A percentile compares a stretch with the other conserved stretches of the same genome.
Conservation (phyloP, 2,329 filamentous ascomycete species). For the Xylariaceae sp. region DNA sequence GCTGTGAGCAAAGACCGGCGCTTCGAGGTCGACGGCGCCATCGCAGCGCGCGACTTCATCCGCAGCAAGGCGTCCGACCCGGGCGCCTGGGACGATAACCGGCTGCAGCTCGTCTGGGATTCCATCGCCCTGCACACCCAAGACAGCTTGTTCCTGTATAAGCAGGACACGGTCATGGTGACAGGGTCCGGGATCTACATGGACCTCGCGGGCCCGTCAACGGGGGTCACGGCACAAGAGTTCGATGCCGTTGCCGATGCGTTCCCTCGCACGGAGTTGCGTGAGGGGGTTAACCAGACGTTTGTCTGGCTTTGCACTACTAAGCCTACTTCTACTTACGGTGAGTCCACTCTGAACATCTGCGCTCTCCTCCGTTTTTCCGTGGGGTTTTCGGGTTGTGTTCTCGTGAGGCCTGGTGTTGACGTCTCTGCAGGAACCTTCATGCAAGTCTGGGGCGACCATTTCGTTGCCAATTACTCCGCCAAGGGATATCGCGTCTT, state of each 20-base stretch:
- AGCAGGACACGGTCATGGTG: constrained; percentile 40
- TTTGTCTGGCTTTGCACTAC: constrained; percentile 38
- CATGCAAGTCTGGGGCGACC: constrained; percentile 14
- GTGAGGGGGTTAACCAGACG: constrained; percentile 35
- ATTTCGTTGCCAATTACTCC: constrained; percentile 11
- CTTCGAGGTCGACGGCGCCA: constrained; percentile 49
- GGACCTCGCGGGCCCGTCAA: constrained; percentile 37
- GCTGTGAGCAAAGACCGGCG: constrained; percentile 41
- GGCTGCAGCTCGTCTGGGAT: constrained; percentile 46
- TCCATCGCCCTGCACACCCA: constrained; percentile 45
- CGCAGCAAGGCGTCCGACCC: constrained; percentile 17
- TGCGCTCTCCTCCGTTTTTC: background rate
- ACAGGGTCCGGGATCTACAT: constrained; percentile 34
- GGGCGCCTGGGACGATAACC: constrained; percentile 34
- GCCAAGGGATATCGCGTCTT: constrained; percentile 6
- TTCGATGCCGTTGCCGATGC: constrained; percentile 33
- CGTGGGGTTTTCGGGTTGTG: background rate
- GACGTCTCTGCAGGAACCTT: constrained; percentile 10
- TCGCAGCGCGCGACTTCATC: constrained; percentile 41
- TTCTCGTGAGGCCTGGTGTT: background rate
- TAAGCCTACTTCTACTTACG: constrained; percentile 39
- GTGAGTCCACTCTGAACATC: constrained; percentile 19
- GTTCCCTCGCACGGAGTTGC: constrained; percentile 36
- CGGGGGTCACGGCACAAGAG: constrained; percentile 33
- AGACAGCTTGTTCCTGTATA: constrained; percentile 37